A percentile compares a stretch with the other conserved stretches of the same genome.
Evolutionary conservation across 139 green algal genomes (phyloP).

Genomic region (Chlorella ohadii): DNA sequence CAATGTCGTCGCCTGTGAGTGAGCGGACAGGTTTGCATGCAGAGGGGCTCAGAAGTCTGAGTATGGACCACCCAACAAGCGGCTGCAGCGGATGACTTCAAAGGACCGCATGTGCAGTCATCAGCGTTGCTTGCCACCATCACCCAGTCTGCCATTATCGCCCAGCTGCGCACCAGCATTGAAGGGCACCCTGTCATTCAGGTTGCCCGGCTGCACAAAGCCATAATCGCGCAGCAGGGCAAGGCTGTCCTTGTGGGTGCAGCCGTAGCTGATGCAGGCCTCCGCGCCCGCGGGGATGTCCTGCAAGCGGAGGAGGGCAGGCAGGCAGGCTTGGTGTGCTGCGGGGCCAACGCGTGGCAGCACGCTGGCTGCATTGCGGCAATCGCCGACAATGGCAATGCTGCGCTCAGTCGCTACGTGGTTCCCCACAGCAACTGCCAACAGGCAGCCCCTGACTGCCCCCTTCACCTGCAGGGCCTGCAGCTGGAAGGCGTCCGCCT

Average conservation of each 20-base stretch:
- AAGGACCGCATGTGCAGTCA: too few species aligned
- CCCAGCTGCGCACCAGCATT: background rate
- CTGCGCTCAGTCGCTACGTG: too few species aligned
- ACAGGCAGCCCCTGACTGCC: too few species aligned
- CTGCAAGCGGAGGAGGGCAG: background rate
- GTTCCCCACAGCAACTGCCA: too few species aligned
- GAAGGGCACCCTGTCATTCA: constrained; percentile 48
- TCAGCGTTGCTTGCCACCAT: too few species aligned
- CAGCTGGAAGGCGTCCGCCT: constrained; percentile 41
- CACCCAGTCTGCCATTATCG: too few species aligned
- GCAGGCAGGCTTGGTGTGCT: background rate
- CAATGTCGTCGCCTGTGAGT: constrained; percentile 21
- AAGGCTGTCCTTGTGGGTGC: constrained; percentile 40
- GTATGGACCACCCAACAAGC: too few species aligned
- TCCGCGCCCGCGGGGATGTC: constrained; percentile 44
- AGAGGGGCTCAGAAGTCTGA: too few species aligned
- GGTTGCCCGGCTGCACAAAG: constrained; percentile 52
- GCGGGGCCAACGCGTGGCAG: background rate
- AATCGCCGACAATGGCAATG: too few species aligned
- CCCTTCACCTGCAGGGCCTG: constrained; percentile 12
- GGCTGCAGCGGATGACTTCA: too few species aligned
- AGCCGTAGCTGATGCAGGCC: constrained; percentile 55
- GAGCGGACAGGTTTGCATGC: too few species aligned
- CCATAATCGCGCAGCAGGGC: constrained; percentile 57
- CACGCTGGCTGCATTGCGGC: constrained; percentile 5